Base-by-base conservation (phyloP, 257 asterid genomes). In the Coffea eugenioides region DNA sequence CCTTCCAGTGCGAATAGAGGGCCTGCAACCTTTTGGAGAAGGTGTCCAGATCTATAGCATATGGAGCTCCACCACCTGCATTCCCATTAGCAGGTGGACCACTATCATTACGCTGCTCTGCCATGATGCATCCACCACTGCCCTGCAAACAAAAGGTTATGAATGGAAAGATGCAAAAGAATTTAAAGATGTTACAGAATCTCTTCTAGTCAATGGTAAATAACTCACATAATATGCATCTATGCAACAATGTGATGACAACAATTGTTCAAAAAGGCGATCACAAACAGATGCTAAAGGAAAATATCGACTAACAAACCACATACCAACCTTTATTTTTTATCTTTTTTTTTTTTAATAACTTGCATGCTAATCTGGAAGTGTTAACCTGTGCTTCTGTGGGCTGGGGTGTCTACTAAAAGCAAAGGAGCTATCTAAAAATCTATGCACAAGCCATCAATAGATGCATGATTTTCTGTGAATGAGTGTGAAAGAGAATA, bases 1-100 rank as follows among this genome's bases (percentile, higher is more conserved):
- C 78, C 59, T 68, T 73, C 97, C 97, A 91, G 78, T 89, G 87
- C 39, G 86, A 69, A 86, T 92, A 92, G 43, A 92, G 86, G 57
- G 83, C 81, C 84, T 85, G 67, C 85, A 89, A 75, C 61, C 97
- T 84, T 79, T 71, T 84, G 52, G 82, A 79, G 82, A 92, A 92
- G 74, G 85, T 83, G 73, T 80, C 75, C 85, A 89, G 39, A 74
- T 92, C 87, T 67, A 92, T 89, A 18, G 81, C 15, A 76, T 84
- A 89, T 46, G 86, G 83, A 85, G 65, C 79, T 54, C 87, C 84
- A 25, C 83, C 86, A 13, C 82, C 51, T 27, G 87, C 73, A 76
- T 83, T 88, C 59, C 77, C 83, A 75, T 84, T 84, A 31, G 86
- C 78, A 69, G 89, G 80, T 20, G 82, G 76, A 51, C 84, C 90